Conservation (phyloP, 805 yeast genomes). For the Yarrowia porcina region DNA sequence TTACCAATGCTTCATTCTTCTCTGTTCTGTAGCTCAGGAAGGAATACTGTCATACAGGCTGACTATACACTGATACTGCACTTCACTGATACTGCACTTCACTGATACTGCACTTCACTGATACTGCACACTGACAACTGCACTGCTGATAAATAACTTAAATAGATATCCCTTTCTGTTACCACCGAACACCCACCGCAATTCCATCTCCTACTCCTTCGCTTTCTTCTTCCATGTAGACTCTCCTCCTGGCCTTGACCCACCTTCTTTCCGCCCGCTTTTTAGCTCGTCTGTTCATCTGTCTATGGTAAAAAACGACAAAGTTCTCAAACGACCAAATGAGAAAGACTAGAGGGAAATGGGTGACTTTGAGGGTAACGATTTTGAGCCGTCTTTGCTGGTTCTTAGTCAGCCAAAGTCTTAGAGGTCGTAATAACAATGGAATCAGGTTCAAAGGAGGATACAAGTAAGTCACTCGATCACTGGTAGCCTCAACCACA, state of each 20-base stretch:
- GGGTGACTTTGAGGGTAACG: neutral
- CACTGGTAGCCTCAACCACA: slow-evolving; percentile 30
- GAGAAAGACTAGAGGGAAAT: neutral
- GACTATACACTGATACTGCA: no score
- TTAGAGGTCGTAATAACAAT: neutral
- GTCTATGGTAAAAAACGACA: neutral
- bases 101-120: no score
- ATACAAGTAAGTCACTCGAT: neutral
- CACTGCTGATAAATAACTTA: no score
- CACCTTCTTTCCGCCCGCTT: neutral
- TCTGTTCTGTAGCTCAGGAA: no score
- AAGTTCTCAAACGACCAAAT: slow-evolving; percentile 6
- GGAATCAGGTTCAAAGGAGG: slow-evolving; percentile 9
- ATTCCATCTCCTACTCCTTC: neutral
- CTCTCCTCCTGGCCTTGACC: neutral
- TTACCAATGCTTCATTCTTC: no score
- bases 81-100: no score
- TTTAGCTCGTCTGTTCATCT: neutral
- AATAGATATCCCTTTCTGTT: no score
- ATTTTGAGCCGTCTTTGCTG: neutral
- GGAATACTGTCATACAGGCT: no score
- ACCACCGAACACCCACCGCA: neutral
- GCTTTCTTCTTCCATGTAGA: neutral
- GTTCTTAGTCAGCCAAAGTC: neutral
- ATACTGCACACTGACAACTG: no score